Evolutionary conservation across 2,329 filamentous ascomycete species (phyloP).

Genomic region (Balansia obtecta): DNA sequence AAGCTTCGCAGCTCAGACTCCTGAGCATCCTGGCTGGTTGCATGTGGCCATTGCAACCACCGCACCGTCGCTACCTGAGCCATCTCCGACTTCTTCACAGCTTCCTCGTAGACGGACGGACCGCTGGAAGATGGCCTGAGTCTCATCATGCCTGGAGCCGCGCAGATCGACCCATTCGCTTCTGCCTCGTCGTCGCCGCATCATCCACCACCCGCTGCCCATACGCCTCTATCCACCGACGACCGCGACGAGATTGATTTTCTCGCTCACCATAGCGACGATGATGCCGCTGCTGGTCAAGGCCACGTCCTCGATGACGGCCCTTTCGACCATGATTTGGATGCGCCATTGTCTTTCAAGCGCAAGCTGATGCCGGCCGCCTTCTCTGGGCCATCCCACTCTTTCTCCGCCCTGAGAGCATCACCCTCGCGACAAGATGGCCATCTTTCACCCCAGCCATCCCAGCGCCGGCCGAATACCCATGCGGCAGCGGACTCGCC

Average conservation of each 20-base stretch:
- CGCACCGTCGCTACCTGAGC: background rate
- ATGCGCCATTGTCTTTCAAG: constrained; percentile 55
- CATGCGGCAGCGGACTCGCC: constrained; percentile 8
- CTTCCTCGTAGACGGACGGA: background rate
- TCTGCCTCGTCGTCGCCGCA: constrained; percentile 21
- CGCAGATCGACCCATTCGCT: constrained; percentile 21
- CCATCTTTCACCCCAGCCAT: background rate
- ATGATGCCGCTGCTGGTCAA: constrained; percentile 14
- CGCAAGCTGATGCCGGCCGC: constrained; percentile 46
- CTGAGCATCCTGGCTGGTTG: background rate
- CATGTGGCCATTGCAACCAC: background rate
- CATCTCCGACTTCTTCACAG: background rate
- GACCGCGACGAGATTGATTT: constrained; percentile 36
- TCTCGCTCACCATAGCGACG: constrained; percentile 27
- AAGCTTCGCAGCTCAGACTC: background rate
- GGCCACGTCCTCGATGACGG: constrained; percentile 39
- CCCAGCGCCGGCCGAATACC: background rate
- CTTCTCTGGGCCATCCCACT: constrained; percentile 32
- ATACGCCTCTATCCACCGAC: constrained; percentile 19
- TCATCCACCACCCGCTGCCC: constrained; percentile 12
- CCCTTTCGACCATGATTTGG: constrained; percentile 37
- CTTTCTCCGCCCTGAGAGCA: constrained; percentile 36
- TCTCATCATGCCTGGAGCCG: constrained; percentile 28
- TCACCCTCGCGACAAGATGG: constrained; percentile 4
- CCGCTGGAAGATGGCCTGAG: constrained; percentile 22